Conservation (phyloP, 2,329 filamentous ascomycete species). For the Aspergillus sp. region DNA sequence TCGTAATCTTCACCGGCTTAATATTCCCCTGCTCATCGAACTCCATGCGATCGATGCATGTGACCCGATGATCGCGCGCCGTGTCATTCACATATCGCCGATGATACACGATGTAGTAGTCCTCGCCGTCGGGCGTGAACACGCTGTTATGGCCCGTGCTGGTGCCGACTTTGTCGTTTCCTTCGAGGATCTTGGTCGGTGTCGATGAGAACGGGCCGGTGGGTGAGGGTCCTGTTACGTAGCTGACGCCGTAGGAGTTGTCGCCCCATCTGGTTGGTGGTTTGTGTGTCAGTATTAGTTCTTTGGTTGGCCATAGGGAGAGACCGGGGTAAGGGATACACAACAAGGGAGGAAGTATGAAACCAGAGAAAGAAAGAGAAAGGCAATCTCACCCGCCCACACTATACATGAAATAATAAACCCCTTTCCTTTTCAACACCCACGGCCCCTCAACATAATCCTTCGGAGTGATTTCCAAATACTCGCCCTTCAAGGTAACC, state of each 20-base stretch:
- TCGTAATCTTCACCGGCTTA: conserved; percentile 41
- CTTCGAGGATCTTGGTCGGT: conserved; percentile 38
- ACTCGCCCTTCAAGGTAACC: conserved; percentile 46
- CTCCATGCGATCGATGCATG: conserved; percentile 51
- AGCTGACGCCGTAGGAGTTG: conserved; percentile 48
- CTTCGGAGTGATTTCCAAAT: conserved; percentile 48
- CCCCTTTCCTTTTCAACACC: conserved; percentile 45
- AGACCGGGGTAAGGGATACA: too few species aligned
- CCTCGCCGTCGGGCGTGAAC: conserved; percentile 38
- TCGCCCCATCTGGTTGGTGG: conserved; percentile 41
- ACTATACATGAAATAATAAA: conserved; percentile 49
- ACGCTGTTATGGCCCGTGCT: conserved; percentile 47
- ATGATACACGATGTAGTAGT: conserved; percentile 50
- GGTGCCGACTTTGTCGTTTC: conserved; percentile 25
- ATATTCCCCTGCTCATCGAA: conserved; percentile 49
- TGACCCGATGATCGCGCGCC: conserved; percentile 47
- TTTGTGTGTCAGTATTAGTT: not conserved
- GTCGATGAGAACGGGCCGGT: conserved; percentile 44
- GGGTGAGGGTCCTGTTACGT: conserved; percentile 42
- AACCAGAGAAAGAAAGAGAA: not conserved
- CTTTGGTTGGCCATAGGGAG: too few species aligned
- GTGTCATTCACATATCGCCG: conserved; percentile 47
- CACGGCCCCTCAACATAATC: conserved; percentile 48
- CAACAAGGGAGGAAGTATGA: not conserved
- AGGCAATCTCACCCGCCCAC: conserved; percentile 35